Evolutionary conservation across 2,329 filamentous ascomycete species (phyloP), one percentile per base, ranked within the genome.

Genomic region (Pestalotiopsis sp.): DNA sequence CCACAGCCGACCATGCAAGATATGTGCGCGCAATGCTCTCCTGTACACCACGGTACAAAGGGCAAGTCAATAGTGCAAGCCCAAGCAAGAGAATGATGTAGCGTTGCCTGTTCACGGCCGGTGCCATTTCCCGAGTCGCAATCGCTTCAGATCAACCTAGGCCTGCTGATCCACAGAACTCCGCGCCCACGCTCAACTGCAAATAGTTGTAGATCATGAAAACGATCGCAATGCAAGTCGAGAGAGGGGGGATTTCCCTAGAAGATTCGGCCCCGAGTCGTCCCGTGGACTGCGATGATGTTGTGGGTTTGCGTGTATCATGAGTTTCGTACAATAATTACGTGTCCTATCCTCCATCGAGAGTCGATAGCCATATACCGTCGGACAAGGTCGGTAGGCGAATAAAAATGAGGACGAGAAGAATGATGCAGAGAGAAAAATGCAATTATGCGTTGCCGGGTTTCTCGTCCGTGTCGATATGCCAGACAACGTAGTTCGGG

Each of bases 401-500:
- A 74, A 73, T 70, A 70, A 71, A 72, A 74, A 72, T 72, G 69
- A 67, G 71, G 70, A 71, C 66, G 73, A 68, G 71, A 68, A 71
- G 69, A 71, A 71, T 71, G 69, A 71, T 68, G 70, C 70, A 71
- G 68, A 70, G 39, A 52, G 45, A 25, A 64, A 14, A 38, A 25
- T 25, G 39, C 41, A 31, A 64, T 17, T 68, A 65, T 23, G 62
- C 64, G 45, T 69, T 98, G 41, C 94, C 94, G 41, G 90, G 88
- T 86, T 98, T 97, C 85, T 99, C 96, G 68, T 95, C 90, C 2
- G 96, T 99, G 80, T 99, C 96, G 76, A 97, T 93, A 79, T 99
- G 96, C 96, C 96, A 99, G 69, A 99, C 95, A 64, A 99, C 91
- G 79, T 99, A 99, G 80, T 99, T 99, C 57, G 95, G 96, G 68